Base-by-base conservation (phyloP, 305 asterid species). In the Coffea humblotiana region DNA sequence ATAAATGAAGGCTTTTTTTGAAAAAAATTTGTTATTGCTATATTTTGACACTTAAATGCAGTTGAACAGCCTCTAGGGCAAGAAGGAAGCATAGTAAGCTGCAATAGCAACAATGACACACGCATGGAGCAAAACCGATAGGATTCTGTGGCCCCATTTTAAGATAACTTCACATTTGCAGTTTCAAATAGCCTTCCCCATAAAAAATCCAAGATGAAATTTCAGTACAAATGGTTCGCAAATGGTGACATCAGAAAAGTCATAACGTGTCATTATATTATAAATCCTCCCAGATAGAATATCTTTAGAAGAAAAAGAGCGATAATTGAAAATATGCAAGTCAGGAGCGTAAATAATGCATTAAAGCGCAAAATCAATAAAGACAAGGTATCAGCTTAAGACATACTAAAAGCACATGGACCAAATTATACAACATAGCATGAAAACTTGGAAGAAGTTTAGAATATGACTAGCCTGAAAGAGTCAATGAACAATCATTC, bases 401-500 rank as follows among this genome's bases (percentile, higher is more conserved):
- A 70, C 4, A 56, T 5, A 27, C 72, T 48, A 51, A 37, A 66
- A 71, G 29, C 65, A 60, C 40, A 69, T 66, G 16, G 48, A 61
- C 45, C 25, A 58, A 58, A 6, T 47, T 45, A 56, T 47, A 19
- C 14, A 14, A 60, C 18, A 60, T 45, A 72, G 65, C 45, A 15
- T 56, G 19, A 49, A 45, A 69, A 79, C 61, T 47, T 2, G 37
- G 78, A 47, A 49, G 67, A 65, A 68, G n/a, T 8, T 71, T 64
- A 80, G 16, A 61, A 65, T 71, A 75, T 32, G 70, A 85, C 93
- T 79, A 91, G 88, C 99, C 98, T 85, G 99, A 88, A 64, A 96
- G 92, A 70, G 94, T 94, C 94, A 94, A 86, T 45, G 91, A 89
- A 90, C 97, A 93, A 82, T 93, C 97, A 86, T 89, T 89, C 86